Evolutionary conservation across 495 filamentous ascomycete genomes (phyloP).

Genomic region (Thermochaetoides thermophila): DNA sequence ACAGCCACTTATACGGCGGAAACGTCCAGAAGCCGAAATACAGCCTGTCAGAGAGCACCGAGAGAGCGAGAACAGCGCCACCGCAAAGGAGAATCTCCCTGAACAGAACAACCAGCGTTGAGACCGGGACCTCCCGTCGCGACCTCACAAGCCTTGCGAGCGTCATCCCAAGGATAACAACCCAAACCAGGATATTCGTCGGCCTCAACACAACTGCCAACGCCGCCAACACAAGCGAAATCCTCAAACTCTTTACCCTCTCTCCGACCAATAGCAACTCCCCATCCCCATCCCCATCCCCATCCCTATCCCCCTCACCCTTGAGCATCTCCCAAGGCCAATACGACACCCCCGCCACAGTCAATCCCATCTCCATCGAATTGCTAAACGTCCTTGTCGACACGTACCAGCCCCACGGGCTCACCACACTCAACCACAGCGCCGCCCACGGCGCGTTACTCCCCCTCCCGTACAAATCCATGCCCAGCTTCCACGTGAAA

Average conservation of each 20-base stretch:
- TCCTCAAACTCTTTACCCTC: conserved; percentile 40
- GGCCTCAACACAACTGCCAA: conserved; percentile 78
- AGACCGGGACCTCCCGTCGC: conserved; percentile 23
- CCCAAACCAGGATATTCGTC: conserved; percentile 83
- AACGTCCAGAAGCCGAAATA: conserved; percentile 87
- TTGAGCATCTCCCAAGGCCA: conserved; percentile 67
- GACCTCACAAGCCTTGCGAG: conserved; percentile 26
- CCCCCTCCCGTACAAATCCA: conserved; percentile 50
- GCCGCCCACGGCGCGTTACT: conserved; percentile 52
- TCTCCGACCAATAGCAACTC: no score
- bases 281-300: no score
- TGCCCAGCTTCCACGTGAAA: conserved; percentile 76
- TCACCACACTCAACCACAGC: conserved; percentile 59
- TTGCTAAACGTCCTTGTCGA: conserved; percentile 90
- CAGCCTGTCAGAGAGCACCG: conserved; percentile 53
- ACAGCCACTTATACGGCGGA: conserved; percentile 73
- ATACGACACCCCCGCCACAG: conserved; percentile 57
- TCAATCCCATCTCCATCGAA: conserved; percentile 78
- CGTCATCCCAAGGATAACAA: conserved; percentile 32
- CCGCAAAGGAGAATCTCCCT: conserved; percentile 56
- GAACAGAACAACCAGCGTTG: conserved; percentile 37
- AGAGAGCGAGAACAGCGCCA: conserved; percentile 43
- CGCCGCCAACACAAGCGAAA: conserved; percentile 61
- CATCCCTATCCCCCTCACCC: no score
- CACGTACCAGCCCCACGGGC: conserved; percentile 95